Conservation (phyloP, 306 rosid genomes). For the Macrotyloma uniflorum region DNA sequence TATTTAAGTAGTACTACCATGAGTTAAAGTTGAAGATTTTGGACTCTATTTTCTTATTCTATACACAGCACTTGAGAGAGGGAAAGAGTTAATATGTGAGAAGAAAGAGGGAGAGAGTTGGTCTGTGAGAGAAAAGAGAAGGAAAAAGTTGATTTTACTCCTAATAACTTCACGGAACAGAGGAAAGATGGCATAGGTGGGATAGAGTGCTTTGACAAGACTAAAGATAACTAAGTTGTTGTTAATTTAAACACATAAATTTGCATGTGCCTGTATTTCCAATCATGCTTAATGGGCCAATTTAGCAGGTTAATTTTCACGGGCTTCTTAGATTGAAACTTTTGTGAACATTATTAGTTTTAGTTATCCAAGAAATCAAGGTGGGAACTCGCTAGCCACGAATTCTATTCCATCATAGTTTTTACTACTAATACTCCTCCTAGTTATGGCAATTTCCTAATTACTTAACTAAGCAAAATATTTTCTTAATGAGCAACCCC, state of each 20-base stretch:
- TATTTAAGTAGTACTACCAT: too few species aligned
- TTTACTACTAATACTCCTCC: background rate
- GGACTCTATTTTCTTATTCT: too few species aligned
- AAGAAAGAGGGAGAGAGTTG: too few species aligned
- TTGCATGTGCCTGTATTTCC: conserved; percentile 89
- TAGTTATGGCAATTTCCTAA: conserved; percentile 24
- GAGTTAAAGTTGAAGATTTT: too few species aligned
- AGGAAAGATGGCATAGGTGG: too few species aligned
- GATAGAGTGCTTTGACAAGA: conserved; percentile 58
- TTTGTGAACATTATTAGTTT: conserved; percentile 40
- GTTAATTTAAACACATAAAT: conserved; percentile 57
- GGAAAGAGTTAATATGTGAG: too few species aligned
- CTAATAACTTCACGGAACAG: too few species aligned
- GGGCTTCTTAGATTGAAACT: conserved; percentile 60
- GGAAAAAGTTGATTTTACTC: too few species aligned
- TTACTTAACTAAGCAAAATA: conserved; percentile 8
- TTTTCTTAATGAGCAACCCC: conserved; percentile 5
- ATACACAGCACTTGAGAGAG: too few species aligned
- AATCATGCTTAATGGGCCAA: conserved; percentile 62
- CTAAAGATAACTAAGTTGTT: conserved; percentile 61
- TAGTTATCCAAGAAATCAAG: conserved; percentile 50
- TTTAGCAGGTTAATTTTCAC: conserved; percentile 54
- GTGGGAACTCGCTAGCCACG: conserved; percentile 54
- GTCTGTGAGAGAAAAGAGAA: too few species aligned
- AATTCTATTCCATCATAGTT: conserved; percentile 43